These are phyloP conservation scores for Aspergillus sp. DNA, from an alignment of 2,329 filamentous ascomycete genomes.

Conservation along the genomic window DNA sequence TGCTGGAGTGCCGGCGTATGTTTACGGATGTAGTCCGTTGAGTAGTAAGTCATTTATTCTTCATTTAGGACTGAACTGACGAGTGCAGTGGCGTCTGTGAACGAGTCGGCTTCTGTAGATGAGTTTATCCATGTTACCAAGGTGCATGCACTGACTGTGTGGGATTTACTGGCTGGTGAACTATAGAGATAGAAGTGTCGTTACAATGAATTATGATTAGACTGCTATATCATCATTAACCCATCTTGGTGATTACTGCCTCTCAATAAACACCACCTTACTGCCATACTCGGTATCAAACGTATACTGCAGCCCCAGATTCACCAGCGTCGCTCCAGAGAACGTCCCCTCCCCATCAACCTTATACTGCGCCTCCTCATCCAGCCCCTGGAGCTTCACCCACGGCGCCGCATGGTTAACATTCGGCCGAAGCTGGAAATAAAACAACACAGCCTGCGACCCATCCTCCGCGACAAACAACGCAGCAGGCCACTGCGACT, in stretches of 20 bases:
- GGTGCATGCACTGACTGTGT: background rate
- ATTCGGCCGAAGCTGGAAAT: conserved; percentile 57
- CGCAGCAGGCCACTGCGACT: conserved; percentile 63
- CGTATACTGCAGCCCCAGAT: conserved; percentile 56
- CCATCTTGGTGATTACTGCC: conserved; percentile 23
- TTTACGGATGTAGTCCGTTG: conserved; percentile 26
- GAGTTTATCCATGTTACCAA: background rate
- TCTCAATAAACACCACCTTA: conserved; percentile 56
- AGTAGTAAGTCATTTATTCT: background rate
- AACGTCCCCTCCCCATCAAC: conserved; percentile 54
- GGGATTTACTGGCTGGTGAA: background rate
- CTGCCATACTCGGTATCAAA: conserved; percentile 59
- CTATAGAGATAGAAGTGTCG: too few species aligned
- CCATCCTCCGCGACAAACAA: conserved; percentile 58
- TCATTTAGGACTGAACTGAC: background rate
- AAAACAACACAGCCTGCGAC: conserved; percentile 55
- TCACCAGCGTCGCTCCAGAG: conserved; percentile 63
- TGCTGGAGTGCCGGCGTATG: conserved; percentile 37
- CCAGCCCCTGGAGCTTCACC: conserved; percentile 58
- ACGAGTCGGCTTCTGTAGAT: background rate
- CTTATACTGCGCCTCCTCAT: conserved; percentile 54
- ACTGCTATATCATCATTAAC: too few species aligned
- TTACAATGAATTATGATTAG: too few species aligned
- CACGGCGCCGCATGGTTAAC: conserved; percentile 56
- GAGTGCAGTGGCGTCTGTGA: background rate